Evolutionary conservation across 2,329 filamentous ascomycete species (phyloP).

Genomic region (Arthrobotrys iridis): DNA sequence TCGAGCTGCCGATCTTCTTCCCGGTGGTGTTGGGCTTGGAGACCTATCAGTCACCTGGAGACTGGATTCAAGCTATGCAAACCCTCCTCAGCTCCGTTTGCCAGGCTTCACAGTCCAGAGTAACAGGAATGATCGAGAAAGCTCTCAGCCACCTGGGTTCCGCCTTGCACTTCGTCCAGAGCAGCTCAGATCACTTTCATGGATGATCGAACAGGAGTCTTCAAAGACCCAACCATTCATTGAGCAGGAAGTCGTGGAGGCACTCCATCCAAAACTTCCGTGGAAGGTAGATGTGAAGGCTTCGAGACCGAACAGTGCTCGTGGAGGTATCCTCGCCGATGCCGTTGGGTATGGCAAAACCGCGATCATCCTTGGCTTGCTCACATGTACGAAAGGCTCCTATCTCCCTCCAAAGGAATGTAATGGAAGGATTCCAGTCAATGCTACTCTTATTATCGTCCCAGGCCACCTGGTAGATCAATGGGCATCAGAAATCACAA

Average conservation of each 20-base stretch:
- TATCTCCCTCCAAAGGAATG: slow-evolving; percentile 50
- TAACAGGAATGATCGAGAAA: slow-evolving; percentile 62
- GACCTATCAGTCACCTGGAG: slow-evolving; percentile 62
- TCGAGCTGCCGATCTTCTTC: slow-evolving; percentile 61
- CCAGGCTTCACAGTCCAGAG: slow-evolving; percentile 63
- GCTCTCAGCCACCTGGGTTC: slow-evolving; percentile 61
- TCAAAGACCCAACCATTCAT: slow-evolving; percentile 62
- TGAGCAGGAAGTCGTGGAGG: slow-evolving; percentile 70
- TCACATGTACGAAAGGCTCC: slow-evolving; percentile 64
- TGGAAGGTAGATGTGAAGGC: slow-evolving; percentile 70
- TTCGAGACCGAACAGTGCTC: slow-evolving; percentile 62
- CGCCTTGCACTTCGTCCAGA: slow-evolving; percentile 64
- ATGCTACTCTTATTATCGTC: slow-evolving; percentile 71
- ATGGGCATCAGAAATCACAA: slow-evolving; percentile 68
- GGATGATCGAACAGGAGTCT: slow-evolving; percentile 70
- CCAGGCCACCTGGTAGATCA: slow-evolving; percentile 68
- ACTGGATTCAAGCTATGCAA: slow-evolving; percentile 63
- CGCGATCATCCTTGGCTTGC: slow-evolving; percentile 68
- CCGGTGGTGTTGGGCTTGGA: slow-evolving; percentile 17
- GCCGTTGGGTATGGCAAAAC: slow-evolving; percentile 76
- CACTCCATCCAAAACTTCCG: slow-evolving; percentile 64
- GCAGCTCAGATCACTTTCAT: slow-evolving; percentile 68
- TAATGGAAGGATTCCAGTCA: slow-evolving; percentile 60
- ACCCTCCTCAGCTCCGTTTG: slow-evolving; percentile 57
- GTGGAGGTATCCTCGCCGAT: slow-evolving; percentile 72